phyloP scores from a whole-genome alignment of 305 asterid species.

The Ajuga reptans region DNA sequence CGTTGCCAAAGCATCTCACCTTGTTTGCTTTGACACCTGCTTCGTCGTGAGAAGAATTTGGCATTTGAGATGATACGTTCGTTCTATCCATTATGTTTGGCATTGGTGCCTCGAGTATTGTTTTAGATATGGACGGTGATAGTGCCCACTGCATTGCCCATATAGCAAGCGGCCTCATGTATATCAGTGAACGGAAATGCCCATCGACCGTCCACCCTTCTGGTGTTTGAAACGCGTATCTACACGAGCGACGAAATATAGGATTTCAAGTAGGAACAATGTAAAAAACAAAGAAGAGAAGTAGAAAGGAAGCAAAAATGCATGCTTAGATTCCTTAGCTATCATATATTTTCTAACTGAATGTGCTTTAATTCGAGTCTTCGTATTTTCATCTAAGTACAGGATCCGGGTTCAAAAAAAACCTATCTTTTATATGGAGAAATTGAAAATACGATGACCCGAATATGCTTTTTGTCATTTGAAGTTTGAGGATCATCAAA shows the following conservation, averaged over 20 bases:
- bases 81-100: slow-evolving; percentile 45
- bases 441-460: no score
- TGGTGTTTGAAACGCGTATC: slow-evolving; percentile 89
- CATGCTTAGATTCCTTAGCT: no score
- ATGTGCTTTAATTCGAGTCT: no score
- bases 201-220: slow-evolving; percentile 94
- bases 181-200: slow-evolving; percentile 80
- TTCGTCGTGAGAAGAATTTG: slow-evolving; percentile 30
- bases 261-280: not conserved
- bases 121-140: slow-evolving; percentile 33
- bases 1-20: slow-evolving; percentile 54
- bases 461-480: no score
- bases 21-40: slow-evolving; percentile 39
- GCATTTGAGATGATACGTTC: not conserved
- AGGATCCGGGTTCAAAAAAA: no score
- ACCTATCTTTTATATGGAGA: no score
- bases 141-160: slow-evolving; percentile 97
- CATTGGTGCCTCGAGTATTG: slow-evolving; percentile 49
- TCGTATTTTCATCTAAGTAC: no score
- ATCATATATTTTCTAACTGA: no score
- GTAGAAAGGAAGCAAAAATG: no score
- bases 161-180: slow-evolving; percentile 93
- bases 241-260: slow-evolving; percentile 28
- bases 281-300: no score
- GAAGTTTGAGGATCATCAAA: no score